These are phyloP conservation scores for Phaseolus coccineus DNA, from an alignment of 331 rosid genomes.

Conservation along the genomic window DNA sequence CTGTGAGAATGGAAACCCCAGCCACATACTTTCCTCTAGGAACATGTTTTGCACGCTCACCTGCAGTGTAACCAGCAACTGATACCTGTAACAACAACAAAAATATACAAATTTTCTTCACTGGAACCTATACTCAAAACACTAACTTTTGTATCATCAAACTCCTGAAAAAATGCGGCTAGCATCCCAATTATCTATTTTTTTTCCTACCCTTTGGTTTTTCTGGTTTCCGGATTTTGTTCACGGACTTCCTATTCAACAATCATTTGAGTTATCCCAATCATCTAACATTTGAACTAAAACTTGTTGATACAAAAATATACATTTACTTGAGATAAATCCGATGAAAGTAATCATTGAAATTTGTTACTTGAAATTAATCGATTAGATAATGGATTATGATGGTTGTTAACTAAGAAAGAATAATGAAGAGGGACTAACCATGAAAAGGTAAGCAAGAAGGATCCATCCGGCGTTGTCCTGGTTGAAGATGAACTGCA, in stretches of 20 bases:
- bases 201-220: no score
- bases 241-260: no score
- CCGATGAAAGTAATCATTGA: not conserved
- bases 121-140: no score
- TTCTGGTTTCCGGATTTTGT: no score
- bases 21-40: constrained; percentile 86
- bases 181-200: no score
- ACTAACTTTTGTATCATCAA: no score
- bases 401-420: not conserved
- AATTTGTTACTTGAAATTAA: not conserved
- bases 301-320: no score
- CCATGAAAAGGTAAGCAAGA: constrained; percentile 94
- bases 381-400: no score
- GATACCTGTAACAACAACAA: constrained; percentile 57
- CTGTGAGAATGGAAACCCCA: constrained; percentile 79
- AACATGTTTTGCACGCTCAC: constrained; percentile 88
- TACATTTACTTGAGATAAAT: not conserved
- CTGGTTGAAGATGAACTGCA: constrained; percentile 84
- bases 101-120: not conserved
- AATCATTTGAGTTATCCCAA: no score
- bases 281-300: no score
- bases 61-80: constrained; percentile 95
- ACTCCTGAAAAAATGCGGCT: no score
- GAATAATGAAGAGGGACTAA: constrained; percentile 43
- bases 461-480: constrained; percentile 75